Base-by-base conservation (phyloP, 495 filamentous ascomycete genomes). In the Hypoxylon lienhwacheense region DNA sequence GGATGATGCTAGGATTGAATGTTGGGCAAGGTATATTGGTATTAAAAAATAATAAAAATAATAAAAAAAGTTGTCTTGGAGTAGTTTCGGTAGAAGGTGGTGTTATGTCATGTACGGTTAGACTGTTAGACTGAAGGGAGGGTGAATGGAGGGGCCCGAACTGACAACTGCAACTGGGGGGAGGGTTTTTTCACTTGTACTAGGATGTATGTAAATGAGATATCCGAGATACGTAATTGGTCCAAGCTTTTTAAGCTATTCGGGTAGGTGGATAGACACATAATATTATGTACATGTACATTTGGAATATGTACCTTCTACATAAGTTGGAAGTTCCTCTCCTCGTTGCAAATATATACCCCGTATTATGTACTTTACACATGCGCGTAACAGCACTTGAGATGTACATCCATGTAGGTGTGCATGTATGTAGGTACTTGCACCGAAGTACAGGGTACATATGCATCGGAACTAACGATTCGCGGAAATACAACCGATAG, bases 151-250 rank as follows among this genome's bases (percentile, higher is more conserved):
- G 36, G 21, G 20, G 37, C 14, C 17, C 24, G 21, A 15, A 17
- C 24, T 21, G 46, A 25, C 20, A 37, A 29, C 7, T 11, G 20
- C 6, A 12, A 20, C 6, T 28, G 43, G 32, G 12, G 7, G 28
- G 17, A 49, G 12, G 26, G 11, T 39, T 40, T 45, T 22, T 33
- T 42, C 37, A 33, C 4, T 5, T 28, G 25, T 28, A 28, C 25
- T 10, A 15, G 24, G 24, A 16, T 8, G 12, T 29, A 17, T 44
- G 31, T 4, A 54, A 43, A 55, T 52, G 15, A 12, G 5, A 55
- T 61, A 47, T 60, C 56, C 20, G 25, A 19, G 25, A 31, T 55
- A 47, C 51, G 57, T 55, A 61, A 61, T 61, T 61, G 57, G 51
- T 26, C 57, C 16, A 33, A 55, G 51, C 57, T 55, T 44, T n/a